Base-by-base conservation (phyloP, 345 rosid genomes). In the Cardiospermum halicacabum region DNA sequence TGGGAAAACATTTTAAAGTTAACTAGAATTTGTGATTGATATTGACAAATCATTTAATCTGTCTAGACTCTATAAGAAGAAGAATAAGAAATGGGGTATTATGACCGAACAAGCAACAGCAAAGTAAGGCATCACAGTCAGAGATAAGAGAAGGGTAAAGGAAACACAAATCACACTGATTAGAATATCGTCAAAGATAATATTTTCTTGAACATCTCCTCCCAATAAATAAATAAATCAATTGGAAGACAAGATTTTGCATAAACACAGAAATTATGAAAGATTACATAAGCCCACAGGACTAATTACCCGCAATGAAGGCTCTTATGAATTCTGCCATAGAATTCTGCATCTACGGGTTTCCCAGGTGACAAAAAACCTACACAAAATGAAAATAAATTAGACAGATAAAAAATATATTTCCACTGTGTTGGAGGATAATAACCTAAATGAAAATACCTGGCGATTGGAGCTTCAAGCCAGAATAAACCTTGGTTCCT, bases 271-370 rank as follows among this genome's bases (percentile, higher is more conserved):
- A 56, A 56, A 45, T 18, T 65, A 16, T 15, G 16, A 34, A 32
- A 49, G 0, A 36, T 19, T 21, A 63, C 3, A 19, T 12, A 7
- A 31, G 3, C 19, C 40, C 0, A 47, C 6, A n/a, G 51, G 37
- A 62, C 7, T 0, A 64, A 66, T 74, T 81, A 89, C 98, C 94
- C 73, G 79, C 80, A 76, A 10, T 71, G 84, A 32, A 89, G 82
- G 77, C 89, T 89, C 84, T 81, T 83, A 37, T 77, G 80, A 67
- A 85, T 79, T 71, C 80, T 85, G 30, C 85, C 75, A 71, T 77
- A 87, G 65, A 92, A 85, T 63, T 92, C 91, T 69, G 84, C 87
- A 18, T 72, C 84, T 74, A 81, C 32, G 69, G 90, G 89, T 64
- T 82, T 71, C 62, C 78, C 82, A 30, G 61, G 70, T 40, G 78